phyloP scores from a whole-genome alignment of 345 rosid species.

The Orychophragmus violaceus region DNA sequence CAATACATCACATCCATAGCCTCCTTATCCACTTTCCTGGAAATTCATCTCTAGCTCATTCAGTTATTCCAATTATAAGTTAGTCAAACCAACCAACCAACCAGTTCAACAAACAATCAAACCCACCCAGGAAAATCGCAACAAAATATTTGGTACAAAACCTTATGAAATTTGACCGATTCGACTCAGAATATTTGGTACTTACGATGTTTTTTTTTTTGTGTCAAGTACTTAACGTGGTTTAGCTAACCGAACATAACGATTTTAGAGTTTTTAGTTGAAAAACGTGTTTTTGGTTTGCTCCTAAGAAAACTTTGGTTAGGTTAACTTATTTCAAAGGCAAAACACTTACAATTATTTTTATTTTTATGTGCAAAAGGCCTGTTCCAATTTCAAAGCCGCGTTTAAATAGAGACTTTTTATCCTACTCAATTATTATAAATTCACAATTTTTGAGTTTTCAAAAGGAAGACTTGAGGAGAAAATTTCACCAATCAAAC shows the following conservation, averaged over 20 bases:
- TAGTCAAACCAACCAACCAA: too few relatives aligned
- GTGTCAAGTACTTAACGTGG: too few relatives aligned
- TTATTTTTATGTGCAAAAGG: neutral
- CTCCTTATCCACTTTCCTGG: neutral
- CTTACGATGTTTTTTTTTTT: too few relatives aligned
- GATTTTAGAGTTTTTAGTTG: neutral
- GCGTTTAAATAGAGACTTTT: constrained; percentile 12
- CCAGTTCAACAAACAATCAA: neutral
- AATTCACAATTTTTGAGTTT: neutral
- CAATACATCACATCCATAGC: neutral
- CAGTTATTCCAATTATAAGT: neutral
- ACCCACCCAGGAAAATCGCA: neutral
- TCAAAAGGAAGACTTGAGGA: neutral
- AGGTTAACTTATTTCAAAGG: neutral
- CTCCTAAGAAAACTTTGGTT: neutral
- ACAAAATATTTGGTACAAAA: neutral
- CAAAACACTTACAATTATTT: neutral
- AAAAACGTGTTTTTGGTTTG: constrained; percentile 6
- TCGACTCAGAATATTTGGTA: neutral
- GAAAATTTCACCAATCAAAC: neutral
- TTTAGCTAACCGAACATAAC: neutral
- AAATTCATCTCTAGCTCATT: neutral
- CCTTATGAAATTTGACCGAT: neutral
- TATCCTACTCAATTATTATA: neutral
- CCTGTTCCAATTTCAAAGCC: neutral